Base-by-base conservation (phyloP, 768 basidiomycete species). In the Trametes coccinea region DNA sequence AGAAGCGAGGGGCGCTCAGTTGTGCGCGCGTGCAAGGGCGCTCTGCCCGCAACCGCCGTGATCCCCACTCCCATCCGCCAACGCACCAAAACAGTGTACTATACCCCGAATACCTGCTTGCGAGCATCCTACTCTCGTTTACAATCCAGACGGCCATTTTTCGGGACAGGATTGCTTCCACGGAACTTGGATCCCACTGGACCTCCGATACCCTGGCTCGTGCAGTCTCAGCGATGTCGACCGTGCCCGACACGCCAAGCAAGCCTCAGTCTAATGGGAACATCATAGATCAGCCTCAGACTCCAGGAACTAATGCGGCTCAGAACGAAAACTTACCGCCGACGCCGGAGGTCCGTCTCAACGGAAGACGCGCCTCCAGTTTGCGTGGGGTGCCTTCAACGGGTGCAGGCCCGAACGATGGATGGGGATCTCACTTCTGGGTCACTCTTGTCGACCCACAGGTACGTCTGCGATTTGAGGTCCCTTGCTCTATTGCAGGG, bases 401-500 rank as follows among this genome's bases (percentile, higher is more conserved):
- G 1, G 61, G 59, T 33, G 40, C 40, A n/a, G 14, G 45, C 6
- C 60, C 53, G 31, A 56, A 64, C 9, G 72, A 70, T 41, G 82
- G 82, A 31, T 95, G 93, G 93, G 93, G 92, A 4, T 84, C 89
- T 30, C 88, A 93, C 73, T 96, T 97, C 72, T 97, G 95, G 95
- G 92, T 96, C 6, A 95, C 95, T 5, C 80, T 96, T 54, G 83
- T 90, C 50, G 94, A 97, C 80, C 95, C 95, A 30, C 86, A 91
- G 82, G 94, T 91, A 72, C 66, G 82, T 80, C 60, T 60, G 22
- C 22, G 22, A 22, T 22, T 22, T 22, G 22, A 22, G 22, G 22
- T 47, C 59, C 59, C 40, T 67, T 84, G 83, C 82, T 80, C 41
- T 80, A 79, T 70, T 80, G 81, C 44, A 16, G 10, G 14, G 45